Evolutionary conservation across 2,329 filamentous ascomycete genomes (phyloP).

Genomic region (Colletotrichum sp.): DNA sequence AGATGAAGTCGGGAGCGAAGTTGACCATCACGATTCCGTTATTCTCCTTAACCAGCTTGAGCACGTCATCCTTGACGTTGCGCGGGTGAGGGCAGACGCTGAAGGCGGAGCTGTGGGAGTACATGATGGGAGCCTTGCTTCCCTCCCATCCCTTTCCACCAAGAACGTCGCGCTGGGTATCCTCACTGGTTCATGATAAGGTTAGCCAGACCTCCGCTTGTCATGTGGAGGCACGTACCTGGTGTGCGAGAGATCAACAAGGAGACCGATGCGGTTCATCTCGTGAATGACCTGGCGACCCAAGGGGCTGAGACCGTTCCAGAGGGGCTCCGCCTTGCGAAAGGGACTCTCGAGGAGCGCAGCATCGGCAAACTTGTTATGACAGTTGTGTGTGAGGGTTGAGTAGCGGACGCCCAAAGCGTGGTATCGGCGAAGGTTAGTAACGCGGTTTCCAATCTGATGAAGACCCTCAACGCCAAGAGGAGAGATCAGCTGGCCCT

Average conservation of each 20-base stretch:
- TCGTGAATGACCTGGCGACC: conserved; percentile 77
- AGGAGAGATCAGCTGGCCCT: conserved; percentile 74
- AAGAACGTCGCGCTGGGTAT: conserved; percentile 87
- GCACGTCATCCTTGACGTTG: conserved; percentile 86
- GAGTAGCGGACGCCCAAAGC: conserved; percentile 83
- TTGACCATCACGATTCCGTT: conserved; percentile 90
- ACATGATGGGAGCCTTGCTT: conserved; percentile 83
- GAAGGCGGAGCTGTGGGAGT: conserved; percentile 85
- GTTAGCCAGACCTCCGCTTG: background rate
- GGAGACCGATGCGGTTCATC: conserved; percentile 94
- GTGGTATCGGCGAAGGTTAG: conserved; percentile 78
- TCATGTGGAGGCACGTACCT: conserved; percentile 33
- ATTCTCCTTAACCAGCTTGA: conserved; percentile 75
- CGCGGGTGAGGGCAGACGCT: conserved; percentile 85
- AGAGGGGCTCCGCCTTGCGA: conserved; percentile 60
- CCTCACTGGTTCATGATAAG: conserved; percentile 50
- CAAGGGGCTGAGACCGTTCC: conserved; percentile 74
- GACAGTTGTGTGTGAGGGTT: conserved; percentile 92
- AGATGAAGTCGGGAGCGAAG: conserved; percentile 83
- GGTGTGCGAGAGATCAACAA: conserved; percentile 85
- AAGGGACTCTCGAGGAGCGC: conserved; percentile 66
- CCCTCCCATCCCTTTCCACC: conserved; percentile 71
- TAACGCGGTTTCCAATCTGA: conserved; percentile 86
- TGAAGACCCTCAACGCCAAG: conserved; percentile 88
- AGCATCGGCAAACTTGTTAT: conserved; percentile 88